Evolutionary conservation across 225 moss, liverwort and hornwort genomes (phyloP).

Genomic region (Anthoceros angustus): DNA sequence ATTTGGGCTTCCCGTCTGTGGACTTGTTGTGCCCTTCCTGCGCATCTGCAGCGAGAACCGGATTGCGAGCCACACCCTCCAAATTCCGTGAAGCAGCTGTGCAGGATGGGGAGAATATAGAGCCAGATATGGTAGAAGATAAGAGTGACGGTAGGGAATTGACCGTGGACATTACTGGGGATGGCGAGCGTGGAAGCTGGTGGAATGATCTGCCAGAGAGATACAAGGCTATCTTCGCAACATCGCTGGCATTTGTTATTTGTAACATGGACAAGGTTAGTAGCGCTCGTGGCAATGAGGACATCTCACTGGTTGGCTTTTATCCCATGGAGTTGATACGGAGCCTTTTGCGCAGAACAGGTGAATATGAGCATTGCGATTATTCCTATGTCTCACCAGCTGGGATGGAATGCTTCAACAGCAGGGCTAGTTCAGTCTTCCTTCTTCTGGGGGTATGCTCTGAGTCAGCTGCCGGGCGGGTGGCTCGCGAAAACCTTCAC

Average conservation of each 20-base stretch:
- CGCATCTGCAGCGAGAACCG: background rate
- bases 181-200: constrained; percentile 11
- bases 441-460: constrained; percentile 90
- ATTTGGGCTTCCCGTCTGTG: background rate
- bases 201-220: constrained; percentile 51
- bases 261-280: constrained; percentile 99
- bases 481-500: constrained; percentile 74
- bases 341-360: constrained; percentile 14
- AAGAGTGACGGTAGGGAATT: background rate
- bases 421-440: constrained; percentile 89
- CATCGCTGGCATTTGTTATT: constrained; percentile 88
- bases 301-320: background rate
- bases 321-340: background rate
- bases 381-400: constrained; percentile 83
- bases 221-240: constrained; percentile 62
- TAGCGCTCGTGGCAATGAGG: background rate
- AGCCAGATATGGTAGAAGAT: background rate
- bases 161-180: background rate
- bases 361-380: constrained; percentile 99
- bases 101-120: background rate
- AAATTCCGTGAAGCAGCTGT: background rate
- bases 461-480: constrained; percentile 93
- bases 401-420: constrained; percentile 79
- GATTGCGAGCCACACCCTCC: background rate
- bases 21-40: background rate